Evolutionary conservation across 2,329 filamentous ascomycete genomes (phyloP).

Genomic region (Hypoxylon sp.): DNA sequence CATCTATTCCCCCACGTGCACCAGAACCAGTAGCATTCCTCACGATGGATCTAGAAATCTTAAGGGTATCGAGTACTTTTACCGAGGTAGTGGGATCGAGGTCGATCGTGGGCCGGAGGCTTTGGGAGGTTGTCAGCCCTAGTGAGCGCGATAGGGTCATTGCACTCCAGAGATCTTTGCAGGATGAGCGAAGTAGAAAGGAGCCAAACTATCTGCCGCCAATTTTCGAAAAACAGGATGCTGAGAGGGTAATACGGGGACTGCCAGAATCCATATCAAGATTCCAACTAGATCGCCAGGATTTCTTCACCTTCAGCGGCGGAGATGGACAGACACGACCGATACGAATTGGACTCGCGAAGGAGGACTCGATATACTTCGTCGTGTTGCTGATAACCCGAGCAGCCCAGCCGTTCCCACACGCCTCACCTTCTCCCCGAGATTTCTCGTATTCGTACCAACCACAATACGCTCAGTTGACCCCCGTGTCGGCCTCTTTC

Average conservation of each 20-base stretch:
- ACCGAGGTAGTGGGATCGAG: conserved; percentile 67
- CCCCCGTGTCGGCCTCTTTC: conserved; percentile 64
- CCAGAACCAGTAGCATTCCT: conserved; percentile 72
- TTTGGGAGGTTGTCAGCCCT: conserved; percentile 68
- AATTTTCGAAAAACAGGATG: conserved; percentile 70
- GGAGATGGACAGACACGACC: conserved; percentile 67
- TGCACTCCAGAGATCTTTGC: conserved; percentile 66
- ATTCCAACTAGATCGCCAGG: conserved; percentile 67
- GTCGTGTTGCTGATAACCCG: conserved; percentile 66
- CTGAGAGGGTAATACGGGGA: conserved; percentile 68
- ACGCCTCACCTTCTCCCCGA: conserved; percentile 63
- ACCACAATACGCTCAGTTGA: conserved; percentile 61
- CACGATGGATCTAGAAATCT: conserved; percentile 71
- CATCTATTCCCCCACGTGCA: conserved; percentile 59
- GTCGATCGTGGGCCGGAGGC: conserved; percentile 63
- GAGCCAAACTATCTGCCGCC: conserved; percentile 76
- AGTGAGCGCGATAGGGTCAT: conserved; percentile 68
- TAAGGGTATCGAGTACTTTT: conserved; percentile 70
- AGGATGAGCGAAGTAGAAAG: conserved; percentile 70
- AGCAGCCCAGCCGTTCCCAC: conserved; percentile 58
- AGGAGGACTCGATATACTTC: conserved; percentile 74
- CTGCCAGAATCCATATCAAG: conserved; percentile 69
- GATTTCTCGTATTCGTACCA: conserved; percentile 62
- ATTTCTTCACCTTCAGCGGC: conserved; percentile 69
- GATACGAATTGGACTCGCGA: conserved; percentile 70